phyloP scores from a whole-genome alignment of 1,284 basidiomycete genomes.

The Apiotrichum porosum region DNA sequence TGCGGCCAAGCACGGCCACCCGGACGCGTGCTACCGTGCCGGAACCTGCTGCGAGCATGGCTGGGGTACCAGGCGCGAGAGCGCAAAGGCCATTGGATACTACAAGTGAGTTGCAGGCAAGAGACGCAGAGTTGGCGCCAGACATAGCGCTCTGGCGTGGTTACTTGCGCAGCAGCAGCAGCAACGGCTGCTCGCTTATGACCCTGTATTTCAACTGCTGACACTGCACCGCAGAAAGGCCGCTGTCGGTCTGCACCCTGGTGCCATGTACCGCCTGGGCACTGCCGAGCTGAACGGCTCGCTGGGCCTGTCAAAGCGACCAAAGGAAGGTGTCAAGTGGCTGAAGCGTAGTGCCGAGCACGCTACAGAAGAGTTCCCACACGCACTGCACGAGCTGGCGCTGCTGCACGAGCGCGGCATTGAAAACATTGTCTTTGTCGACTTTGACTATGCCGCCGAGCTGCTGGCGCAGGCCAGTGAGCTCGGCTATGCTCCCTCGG shows the following conservation, averaged over 20 bases:
- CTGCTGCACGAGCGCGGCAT: constrained; percentile 91
- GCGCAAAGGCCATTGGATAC: constrained; percentile 85
- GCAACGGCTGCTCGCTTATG: no score
- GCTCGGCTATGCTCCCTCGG: constrained; percentile 91
- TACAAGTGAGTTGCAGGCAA: constrained; percentile 59
- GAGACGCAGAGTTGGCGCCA: no score
- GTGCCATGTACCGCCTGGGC: constrained; percentile 93
- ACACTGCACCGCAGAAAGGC: constrained; percentile 61
- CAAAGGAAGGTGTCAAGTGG: constrained; percentile 97
- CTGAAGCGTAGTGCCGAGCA: constrained; percentile 93
- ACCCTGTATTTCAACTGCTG: no score
- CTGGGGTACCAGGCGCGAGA: constrained; percentile 93
- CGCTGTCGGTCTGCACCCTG: constrained; percentile 82
- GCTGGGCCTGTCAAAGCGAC: constrained; percentile 75
- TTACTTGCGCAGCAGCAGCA: no score
- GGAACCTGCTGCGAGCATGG: constrained; percentile 98
- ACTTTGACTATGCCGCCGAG: constrained; percentile 91
- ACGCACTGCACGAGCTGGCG: constrained; percentile 92
- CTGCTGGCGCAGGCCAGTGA: constrained; percentile 91
- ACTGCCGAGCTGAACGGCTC: constrained; percentile 96
- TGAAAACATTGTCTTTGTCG: constrained; percentile 94
- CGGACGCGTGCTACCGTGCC: constrained; percentile 90
- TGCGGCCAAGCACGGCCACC: constrained; percentile 96
- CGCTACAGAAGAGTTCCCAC: constrained; percentile 90
- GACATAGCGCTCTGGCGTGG: no score